Evolutionary conservation across 2,329 filamentous ascomycete species (phyloP), one percentile per base, ranked within the genome.

Genomic region (Dryadomyces sulphureus): DNA sequence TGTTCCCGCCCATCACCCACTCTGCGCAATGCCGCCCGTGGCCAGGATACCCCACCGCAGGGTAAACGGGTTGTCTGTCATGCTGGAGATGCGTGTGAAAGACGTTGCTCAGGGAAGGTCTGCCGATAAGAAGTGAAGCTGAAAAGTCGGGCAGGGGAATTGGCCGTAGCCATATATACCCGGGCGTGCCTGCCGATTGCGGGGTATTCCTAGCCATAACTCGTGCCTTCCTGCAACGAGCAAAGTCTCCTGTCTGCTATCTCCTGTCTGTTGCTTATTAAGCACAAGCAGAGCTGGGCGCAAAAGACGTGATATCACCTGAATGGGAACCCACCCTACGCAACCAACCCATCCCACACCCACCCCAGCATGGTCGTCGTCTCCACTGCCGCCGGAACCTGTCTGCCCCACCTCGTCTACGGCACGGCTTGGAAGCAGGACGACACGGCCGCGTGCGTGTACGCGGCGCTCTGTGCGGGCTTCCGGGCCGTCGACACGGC

Each of bases 371-470:
- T 50, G n/a, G 35, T 40, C 12, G 48, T 48, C 45, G 49, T 56
- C 32, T 45, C 44, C 16, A 53, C 56, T 21, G 53, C 50, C 40
- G 48, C 54, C 30, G 52, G 57, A 22, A 60, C 60, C 38, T 58
- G 55, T 16, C 68, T 75, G 53, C 73, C 73, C 5, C 69, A 65
- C 50, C 64, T 79, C 25, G 55, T 92, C 51, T 92, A 92, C 59
- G 85, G 85, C 44, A 90, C 85, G 2, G 85, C 85, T n/a, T 90
- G 85, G 84, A 92, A 92, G 61, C 80, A 81, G 55, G 76, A 81
- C 1, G 63, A 64, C 17, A 87, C 83, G 0, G 69, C 72, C 19
- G 66, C 73, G 46, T 68, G 90, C 3, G 84, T 92, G 20, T 75
- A 80, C 54, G 62, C 71, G 51, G 85, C 86, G 2, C 57, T 92